Evolutionary conservation across 208 protist genomes (phyloP).

Genomic region (Novymonas esmeraldas): DNA sequence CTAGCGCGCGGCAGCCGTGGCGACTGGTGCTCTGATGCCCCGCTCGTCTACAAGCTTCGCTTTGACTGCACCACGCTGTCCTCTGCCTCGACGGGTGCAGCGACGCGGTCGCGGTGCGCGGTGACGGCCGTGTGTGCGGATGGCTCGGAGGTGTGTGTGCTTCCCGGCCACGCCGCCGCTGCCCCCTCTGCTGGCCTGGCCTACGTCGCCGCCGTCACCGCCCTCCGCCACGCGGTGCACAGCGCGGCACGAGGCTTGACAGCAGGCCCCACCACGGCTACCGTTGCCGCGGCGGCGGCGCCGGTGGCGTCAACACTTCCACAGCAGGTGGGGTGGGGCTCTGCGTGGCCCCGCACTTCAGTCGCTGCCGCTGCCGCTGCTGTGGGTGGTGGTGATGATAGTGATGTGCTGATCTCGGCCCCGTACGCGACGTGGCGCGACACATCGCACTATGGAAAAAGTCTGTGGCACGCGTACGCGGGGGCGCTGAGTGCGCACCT

Average conservation of each 20-base stretch:
- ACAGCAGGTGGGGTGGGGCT: background rate
- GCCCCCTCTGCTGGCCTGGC: constrained; percentile 14
- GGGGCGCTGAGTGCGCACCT: constrained; percentile 43
- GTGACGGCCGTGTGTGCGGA: constrained; percentile 1
- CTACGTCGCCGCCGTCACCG: constrained; percentile 12
- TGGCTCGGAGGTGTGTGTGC: constrained; percentile 12
- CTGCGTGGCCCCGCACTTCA: constrained; percentile 1
- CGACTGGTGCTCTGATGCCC: background rate
- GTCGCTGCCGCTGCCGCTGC: background rate
- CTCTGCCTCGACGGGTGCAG: background rate
- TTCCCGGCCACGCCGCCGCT: constrained; percentile 3
- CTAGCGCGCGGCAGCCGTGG: background rate
- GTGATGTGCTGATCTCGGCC: background rate
- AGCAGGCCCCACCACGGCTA: background rate
- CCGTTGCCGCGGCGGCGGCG: too few relatives aligned
- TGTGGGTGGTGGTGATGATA: too few relatives aligned
- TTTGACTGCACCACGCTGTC: constrained; percentile 1
- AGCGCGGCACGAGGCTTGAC: background rate
- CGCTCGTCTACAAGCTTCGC: constrained; percentile 10
- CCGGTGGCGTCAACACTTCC: background rate
- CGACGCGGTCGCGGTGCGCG: background rate
- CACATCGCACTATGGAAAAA: constrained; percentile 54
- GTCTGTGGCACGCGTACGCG: constrained; percentile 59
- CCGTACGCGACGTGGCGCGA: constrained; percentile 43
- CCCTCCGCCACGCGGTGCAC: constrained; percentile 8